Base-by-base conservation (phyloP, 441 rosid genomes). In the Corymbia citriodora region DNA sequence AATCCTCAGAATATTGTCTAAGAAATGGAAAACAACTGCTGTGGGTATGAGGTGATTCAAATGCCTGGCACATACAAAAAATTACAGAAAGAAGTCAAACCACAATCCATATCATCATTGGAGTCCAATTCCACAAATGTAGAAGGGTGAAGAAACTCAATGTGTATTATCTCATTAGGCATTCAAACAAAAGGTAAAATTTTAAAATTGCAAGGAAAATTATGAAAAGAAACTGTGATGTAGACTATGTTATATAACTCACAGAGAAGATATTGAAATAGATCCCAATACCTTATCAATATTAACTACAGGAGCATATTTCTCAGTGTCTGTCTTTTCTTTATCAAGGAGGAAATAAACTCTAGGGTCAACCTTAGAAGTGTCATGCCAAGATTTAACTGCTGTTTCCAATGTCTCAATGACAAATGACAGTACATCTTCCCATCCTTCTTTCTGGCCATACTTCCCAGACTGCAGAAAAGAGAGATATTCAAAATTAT, bases 21-120 rank as follows among this genome's bases (percentile, higher is more conserved):
- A 97, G 98, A 95, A 94, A 98, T 72, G 98, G 87, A 92, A 96
- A 97, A 93, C 99, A 98, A 89, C 92, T 94, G 93, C 97, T 92
- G 91, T 98, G 99, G n/a, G 98, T 96, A 83, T 96, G 92, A 33
- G 99, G 99, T 49, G 99, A 97, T 93, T 98, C 99, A 94, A 98
- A 97, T 70, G 99, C 99, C 99, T 98, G 94, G 88, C 86, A 90
- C 88, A 93, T 63, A 90, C 85, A 74, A 65, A 93, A 90, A 33
- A 57, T 7, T 87, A 36, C 49, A 55, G 50, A 87, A 87, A 23
- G 61, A 87, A 87, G n/a, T 36, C 88, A 31, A 57, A 79, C 52
- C 85, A 45, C 50, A 4, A 45, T 79, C 2, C 52, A 7, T 45
- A 45, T 40, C 85, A 45, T 45, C 9, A 79, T 45, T 79, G 85